Percentiles rank a stretch among this genome's conserved stretches.
These are phyloP conservation scores for Sapria himalayana DNA, from an alignment of 345 rosid genomes.

Conservation along the genomic window DNA sequence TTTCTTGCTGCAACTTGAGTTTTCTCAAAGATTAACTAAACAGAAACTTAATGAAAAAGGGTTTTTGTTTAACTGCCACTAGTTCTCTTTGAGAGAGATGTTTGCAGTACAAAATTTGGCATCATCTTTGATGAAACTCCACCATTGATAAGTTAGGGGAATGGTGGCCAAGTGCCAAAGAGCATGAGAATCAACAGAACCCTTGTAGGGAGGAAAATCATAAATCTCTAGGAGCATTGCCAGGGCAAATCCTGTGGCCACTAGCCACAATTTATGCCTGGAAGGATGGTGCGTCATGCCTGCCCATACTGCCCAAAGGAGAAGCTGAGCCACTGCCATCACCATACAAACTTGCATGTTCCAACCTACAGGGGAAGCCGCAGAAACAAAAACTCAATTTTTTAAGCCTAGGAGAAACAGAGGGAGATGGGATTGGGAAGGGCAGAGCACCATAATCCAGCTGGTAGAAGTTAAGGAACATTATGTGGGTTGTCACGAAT, in stretches of 20 bases:
- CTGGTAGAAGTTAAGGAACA: constrained; percentile 57
- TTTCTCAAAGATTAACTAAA: too few relatives aligned
- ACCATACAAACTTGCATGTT: constrained; percentile 50
- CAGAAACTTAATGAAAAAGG: too few relatives aligned
- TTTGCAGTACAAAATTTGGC: constrained; percentile 51
- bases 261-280: constrained; percentile 58
- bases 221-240: constrained; percentile 33
- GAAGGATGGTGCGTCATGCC: constrained; percentile 47
- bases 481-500: constrained; percentile 58
- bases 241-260: constrained; percentile 24
- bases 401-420: too few relatives aligned
- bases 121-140: constrained; percentile 80
- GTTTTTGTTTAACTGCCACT: too few relatives aligned
- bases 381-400: too few relatives aligned
- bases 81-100: constrained; percentile 40
- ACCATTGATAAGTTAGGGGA: constrained; percentile 60
- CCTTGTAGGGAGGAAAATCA: constrained; percentile 61
- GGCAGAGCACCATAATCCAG: constrained; percentile 82
- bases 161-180: constrained; percentile 51
- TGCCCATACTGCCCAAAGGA: constrained; percentile 76
- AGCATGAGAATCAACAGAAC: constrained; percentile 58
- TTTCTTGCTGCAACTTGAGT: too few relatives aligned
- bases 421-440: too few relatives aligned
- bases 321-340: constrained; percentile 46
- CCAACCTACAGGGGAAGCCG: constrained; percentile 62